phyloP scores from a whole-genome alignment of 2,329 filamentous ascomycete species.

The Huntiella moniliformis region DNA sequence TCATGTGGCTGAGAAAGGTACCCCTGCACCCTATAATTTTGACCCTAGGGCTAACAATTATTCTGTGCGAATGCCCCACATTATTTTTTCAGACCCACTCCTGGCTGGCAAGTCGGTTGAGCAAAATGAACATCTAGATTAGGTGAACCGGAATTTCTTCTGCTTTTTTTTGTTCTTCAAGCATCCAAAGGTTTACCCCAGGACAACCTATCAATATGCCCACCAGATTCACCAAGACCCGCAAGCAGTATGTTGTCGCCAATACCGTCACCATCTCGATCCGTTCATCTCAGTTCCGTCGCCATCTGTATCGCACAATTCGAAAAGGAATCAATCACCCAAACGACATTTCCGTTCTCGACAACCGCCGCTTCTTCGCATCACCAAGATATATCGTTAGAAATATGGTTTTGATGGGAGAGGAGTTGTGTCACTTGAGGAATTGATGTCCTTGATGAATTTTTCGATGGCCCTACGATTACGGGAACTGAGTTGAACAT shows the following conservation, averaged over 20 bases:
- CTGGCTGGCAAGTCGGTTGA: slow-evolving; percentile 6
- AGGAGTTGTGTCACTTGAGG: too few species aligned
- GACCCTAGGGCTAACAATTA: slow-evolving; percentile 10
- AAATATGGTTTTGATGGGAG: too few species aligned
- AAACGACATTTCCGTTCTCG: slow-evolving; percentile 10
- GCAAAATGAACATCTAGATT: slow-evolving; percentile 11
- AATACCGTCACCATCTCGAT: too few species aligned
- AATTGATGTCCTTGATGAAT: too few species aligned
- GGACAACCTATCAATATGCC: slow-evolving; percentile 37
- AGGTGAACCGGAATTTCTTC: slow-evolving; percentile 10
- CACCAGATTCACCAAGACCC: slow-evolving; percentile 57
- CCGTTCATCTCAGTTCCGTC: too few species aligned
- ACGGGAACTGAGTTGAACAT: too few species aligned
- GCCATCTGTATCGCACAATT: too few species aligned
- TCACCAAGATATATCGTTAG: too few species aligned
- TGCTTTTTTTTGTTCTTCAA: slow-evolving; percentile 11
- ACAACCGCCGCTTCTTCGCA: slow-evolving; percentile 2
- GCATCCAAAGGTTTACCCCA: slow-evolving; percentile 16
- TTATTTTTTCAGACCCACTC: slow-evolving; percentile 7
- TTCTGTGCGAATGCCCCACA: slow-evolving; percentile 10
- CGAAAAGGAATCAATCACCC: not conserved
- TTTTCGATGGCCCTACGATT: too few species aligned
- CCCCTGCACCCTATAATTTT: not conserved
- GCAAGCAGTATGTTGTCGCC: slow-evolving; percentile 48
- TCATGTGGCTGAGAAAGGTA: slow-evolving; percentile 1